Conservation (phyloP, 192 early-diverging fungal species). For the Coemansia sp. region DNA sequence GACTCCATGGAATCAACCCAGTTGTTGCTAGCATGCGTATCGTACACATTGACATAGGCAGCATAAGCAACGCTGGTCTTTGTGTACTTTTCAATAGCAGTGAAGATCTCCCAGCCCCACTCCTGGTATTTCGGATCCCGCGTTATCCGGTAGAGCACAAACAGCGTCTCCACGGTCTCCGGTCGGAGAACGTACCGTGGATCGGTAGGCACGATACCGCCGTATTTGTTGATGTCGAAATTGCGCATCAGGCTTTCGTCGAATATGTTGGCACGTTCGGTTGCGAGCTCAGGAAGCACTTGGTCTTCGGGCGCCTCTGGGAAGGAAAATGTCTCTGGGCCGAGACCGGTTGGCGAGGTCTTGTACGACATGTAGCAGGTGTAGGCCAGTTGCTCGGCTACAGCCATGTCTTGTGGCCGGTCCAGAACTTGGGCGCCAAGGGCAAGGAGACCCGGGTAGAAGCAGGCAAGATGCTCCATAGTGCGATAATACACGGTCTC, state of each 20-base stretch:
- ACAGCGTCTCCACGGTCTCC: conserved; percentile 87
- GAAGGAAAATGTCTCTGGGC: conserved; percentile 76
- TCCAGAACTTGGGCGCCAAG: conserved; percentile 59
- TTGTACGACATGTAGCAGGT: conserved; percentile 80
- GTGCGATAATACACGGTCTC: conserved; percentile 47
- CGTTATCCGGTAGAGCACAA: conserved; percentile 80
- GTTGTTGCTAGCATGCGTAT: background rate
- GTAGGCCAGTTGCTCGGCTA: conserved; percentile 74
- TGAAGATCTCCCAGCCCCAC: conserved; percentile 82
- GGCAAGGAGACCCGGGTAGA: conserved; percentile 80
- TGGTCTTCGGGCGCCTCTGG: conserved; percentile 7
- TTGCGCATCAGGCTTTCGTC: background rate
- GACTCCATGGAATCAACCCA: conserved; percentile 56
- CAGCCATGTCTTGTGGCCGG: conserved; percentile 59
- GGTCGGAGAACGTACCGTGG: conserved; percentile 67
- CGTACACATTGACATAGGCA: conserved; percentile 31
- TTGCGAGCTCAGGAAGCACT: background rate
- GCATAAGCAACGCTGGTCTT: conserved; percentile 65
- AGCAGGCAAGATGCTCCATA: conserved; percentile 96
- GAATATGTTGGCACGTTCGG: background rate
- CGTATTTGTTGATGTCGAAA: conserved; percentile 3
- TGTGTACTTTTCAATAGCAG: conserved; percentile 76
- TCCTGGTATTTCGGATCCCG: conserved; percentile 75
- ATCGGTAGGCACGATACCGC: conserved; percentile 9
- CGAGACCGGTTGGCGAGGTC: conserved; percentile 71